Conservation (phyloP, 1,139 yeast species). For the Blastobotrys ciferrii region DNA sequence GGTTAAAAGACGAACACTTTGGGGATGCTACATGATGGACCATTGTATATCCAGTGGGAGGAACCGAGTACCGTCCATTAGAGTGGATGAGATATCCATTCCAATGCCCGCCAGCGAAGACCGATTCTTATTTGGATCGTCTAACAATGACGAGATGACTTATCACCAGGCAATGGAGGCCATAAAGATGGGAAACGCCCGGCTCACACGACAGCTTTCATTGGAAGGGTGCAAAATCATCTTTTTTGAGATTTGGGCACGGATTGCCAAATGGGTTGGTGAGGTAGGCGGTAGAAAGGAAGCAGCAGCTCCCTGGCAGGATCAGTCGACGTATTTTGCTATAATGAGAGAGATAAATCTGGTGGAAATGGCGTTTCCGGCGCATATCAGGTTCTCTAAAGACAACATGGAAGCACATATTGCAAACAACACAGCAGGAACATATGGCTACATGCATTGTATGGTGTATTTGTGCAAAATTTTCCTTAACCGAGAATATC, state of each 20-base stretch:
- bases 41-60: constrained; percentile 18
- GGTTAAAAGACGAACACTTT: constrained; percentile 15
- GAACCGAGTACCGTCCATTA: constrained; percentile 15
- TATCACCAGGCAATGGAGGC: constrained; percentile 6
- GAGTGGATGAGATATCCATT: constrained; percentile 14
- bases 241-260: constrained; percentile 18
- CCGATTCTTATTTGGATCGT: constrained; percentile 15
- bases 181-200: neutral
- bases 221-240: constrained; percentile 13
- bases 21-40: constrained; percentile 20
- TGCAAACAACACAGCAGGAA: constrained; percentile 18
- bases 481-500: constrained; percentile 17
- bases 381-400: constrained; percentile 11
- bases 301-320: constrained; percentile 14
- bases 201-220: constrained; percentile 13
- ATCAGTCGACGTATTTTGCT: constrained; percentile 12
- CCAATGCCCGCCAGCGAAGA: constrained; percentile 18
- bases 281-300: constrained; percentile 19
- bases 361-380: constrained; percentile 12
- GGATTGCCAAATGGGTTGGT: constrained; percentile 19
- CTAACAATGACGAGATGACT: neutral
- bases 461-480: constrained; percentile 14
- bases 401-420: constrained; percentile 16
- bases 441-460: constrained; percentile 16
- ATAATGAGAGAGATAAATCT: constrained; percentile 10